Evolutionary conservation across 148 eudicot genomes (phyloP), one percentile per base, ranked within the genome.

Genomic region (Rhododendron mucronatum): DNA sequence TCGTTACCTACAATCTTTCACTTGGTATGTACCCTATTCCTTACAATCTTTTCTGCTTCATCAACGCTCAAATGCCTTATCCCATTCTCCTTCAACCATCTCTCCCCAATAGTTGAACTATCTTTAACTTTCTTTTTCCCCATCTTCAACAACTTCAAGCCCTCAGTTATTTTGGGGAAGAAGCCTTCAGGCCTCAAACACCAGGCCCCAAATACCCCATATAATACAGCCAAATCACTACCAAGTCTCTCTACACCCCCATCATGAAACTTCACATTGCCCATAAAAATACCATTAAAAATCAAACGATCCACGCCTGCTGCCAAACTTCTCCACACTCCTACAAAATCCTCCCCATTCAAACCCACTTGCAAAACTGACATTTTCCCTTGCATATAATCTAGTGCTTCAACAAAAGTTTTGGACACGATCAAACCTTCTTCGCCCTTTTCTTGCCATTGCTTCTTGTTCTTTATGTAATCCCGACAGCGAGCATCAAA

Each of bases 171-270:
- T 85, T 90, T 87, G 8, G 99, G 98, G 90, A 97, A 95, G 91
- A 94, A 97, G 37, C 98, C 95, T 92, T 95, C 95, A 1, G 99
- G 98, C 91, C 98, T 93, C 91, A 97, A 88, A 91, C 99, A 97
- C 99, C 98, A 95, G 50, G 95, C 87, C 41, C 92, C 90, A 83
- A 97, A 97, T 15, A 94, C 90, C 79, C 98, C 98, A 71, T 89
- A 95, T 73, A 97, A 85, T 88, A 94, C 93, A 33, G 89, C 87
- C 91, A 95, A 82, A 86, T 97, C 99, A 73, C 88, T 90, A 53
- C 86, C 86, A 37, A 97, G 88, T 87, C 94, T 93, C 89, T 93
- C 93, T 76, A 93, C 94, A 84, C 99, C 99, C 50, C 91, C 90
- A 53, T 91, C 92, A 67, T 90, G 85, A 90, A 97, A 93, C 90